Evolutionary conservation across 768 basidiomycete species (phyloP).

Genomic region (Tephrocybe rancida): DNA sequence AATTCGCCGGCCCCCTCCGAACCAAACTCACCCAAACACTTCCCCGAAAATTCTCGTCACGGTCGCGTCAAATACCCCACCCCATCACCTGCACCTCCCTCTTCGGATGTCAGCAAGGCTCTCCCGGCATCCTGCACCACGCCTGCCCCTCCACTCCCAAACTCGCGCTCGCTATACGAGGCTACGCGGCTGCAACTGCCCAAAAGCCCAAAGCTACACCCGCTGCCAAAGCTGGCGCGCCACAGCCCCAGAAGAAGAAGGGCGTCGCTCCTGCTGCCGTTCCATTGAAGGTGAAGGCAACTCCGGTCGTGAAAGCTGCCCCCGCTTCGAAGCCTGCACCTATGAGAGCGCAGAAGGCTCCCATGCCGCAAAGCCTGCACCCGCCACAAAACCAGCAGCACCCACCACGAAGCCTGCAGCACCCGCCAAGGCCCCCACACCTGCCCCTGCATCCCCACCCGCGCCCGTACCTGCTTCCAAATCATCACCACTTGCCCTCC

Average conservation of each 20-base stretch:
- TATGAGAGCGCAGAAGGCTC: no score
- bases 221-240: background rate
- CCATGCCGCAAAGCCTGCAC: background rate
- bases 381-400: background rate
- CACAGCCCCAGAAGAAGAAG: no score
- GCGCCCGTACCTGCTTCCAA: no score
- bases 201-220: no score
- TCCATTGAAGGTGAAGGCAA: no score
- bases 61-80: background rate
- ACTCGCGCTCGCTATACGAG: no score
- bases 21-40: slow-evolving; percentile 1
- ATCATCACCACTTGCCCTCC: background rate
- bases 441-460: background rate
- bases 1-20: no score
- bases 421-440: background rate
- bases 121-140: no score
- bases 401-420: background rate
- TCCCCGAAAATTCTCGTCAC: slow-evolving; percentile 5
- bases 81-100: background rate
- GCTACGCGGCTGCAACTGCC: no score
- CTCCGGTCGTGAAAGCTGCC: no score
- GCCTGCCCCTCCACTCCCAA: no score
- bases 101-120: no score
- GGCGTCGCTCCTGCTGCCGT: background rate
- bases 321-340: background rate